phyloP scores from a whole-genome alignment of 116 monocot species.

The Iris pallida region DNA sequence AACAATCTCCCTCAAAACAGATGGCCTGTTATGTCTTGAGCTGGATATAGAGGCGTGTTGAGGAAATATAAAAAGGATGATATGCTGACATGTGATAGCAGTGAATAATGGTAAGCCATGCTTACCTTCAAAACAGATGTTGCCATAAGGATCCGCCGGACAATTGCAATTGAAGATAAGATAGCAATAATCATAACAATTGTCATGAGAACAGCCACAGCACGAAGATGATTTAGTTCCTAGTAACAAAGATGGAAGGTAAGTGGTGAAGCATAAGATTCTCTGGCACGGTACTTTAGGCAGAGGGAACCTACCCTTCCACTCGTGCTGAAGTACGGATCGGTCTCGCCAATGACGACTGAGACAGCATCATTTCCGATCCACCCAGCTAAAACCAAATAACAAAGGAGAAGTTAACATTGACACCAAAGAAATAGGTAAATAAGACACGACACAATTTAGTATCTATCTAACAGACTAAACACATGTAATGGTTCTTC shows the following conservation, averaged over 20 bases:
- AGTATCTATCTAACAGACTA: too few relatives aligned
- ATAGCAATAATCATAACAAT: conserved; percentile 76
- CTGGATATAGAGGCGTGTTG: too few relatives aligned
- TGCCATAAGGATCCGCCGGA: conserved; percentile 90
- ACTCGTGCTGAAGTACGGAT: conserved; percentile 72
- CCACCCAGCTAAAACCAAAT: conserved; percentile 82
- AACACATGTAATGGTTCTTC: too few relatives aligned
- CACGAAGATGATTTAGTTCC: conserved; percentile 89
- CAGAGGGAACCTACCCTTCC: conserved; percentile 53
- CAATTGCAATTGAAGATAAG: conserved; percentile 83
- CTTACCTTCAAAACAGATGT: conserved; percentile 92
- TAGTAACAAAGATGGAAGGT: conserved; percentile 21
- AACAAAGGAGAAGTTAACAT: too few relatives aligned
- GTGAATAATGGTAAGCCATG: too few relatives aligned
- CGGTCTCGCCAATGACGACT: conserved; percentile 82
- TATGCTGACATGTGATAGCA: too few relatives aligned
- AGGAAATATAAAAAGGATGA: too few relatives aligned
- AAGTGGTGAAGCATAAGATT: conserved; percentile 10
- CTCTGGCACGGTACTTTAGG: neutral
- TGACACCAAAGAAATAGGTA: too few relatives aligned
- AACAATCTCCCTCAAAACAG: too few relatives aligned
- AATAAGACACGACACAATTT: too few relatives aligned
- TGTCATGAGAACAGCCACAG: conserved; percentile 76
- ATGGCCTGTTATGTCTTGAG: too few relatives aligned
- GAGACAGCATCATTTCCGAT: conserved; percentile 89